Evolutionary conservation across 352 stramenopile species (phyloP).

Genomic region (Phytophthora syringae): DNA sequence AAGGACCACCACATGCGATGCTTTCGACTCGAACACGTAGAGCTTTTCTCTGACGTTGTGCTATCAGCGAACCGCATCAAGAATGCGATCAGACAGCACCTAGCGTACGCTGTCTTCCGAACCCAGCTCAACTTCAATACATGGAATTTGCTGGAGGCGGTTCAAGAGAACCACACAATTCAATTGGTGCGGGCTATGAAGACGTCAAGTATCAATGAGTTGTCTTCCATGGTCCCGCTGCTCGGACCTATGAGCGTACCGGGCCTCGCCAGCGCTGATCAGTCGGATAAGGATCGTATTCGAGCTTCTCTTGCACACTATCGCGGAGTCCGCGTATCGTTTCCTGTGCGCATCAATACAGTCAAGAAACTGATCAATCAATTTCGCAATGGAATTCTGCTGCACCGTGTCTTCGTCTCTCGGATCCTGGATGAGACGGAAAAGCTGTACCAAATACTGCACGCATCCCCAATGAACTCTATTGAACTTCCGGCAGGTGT

Average conservation of each 20-base stretch:
- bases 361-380: constrained; percentile 86
- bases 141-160: constrained; percentile 82
- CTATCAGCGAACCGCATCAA: constrained; percentile 87
- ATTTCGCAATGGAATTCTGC: constrained; percentile 83
- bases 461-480: constrained; percentile 67
- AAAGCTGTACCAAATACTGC: constrained; percentile 54
- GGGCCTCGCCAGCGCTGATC: constrained; percentile 52
- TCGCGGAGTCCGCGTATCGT: constrained; percentile 72
- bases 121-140: constrained; percentile 88
- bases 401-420: constrained; percentile 80
- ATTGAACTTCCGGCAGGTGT: constrained; percentile 83
- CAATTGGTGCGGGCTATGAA: constrained; percentile 89
- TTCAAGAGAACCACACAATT: constrained; percentile 84
- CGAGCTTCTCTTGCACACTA: constrained; percentile 75
- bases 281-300: constrained; percentile 64
- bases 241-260: constrained; percentile 72
- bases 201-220: constrained; percentile 79
- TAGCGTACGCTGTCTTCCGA: constrained; percentile 76
- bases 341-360: constrained; percentile 76
- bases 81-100: constrained; percentile 68
- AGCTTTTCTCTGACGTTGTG: constrained; percentile 81
- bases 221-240: constrained; percentile 80
- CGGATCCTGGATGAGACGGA: constrained; percentile 77
- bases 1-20: constrained; percentile 49
- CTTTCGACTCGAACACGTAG: constrained; percentile 73